These are phyloP conservation scores for Metarhizium album DNA, from an alignment of 2,329 filamentous ascomycete species.

Conservation along the genomic window DNA sequence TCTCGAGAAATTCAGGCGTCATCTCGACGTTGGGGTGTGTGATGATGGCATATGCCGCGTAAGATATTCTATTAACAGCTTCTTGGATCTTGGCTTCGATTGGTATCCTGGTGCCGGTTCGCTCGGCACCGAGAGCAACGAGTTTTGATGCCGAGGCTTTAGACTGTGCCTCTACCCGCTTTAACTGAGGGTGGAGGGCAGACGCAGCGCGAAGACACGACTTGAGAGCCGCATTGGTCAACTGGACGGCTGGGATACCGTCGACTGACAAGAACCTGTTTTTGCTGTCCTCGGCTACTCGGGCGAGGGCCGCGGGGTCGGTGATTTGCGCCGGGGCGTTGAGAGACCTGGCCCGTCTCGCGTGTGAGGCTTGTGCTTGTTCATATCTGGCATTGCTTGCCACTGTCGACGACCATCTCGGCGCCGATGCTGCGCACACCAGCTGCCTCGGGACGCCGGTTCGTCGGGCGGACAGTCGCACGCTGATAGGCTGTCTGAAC, in stretches of 20 bases:
- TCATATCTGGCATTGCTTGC: constrained; percentile 8
- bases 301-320: constrained; percentile 29
- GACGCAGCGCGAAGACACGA: constrained; percentile 34
- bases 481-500: constrained; percentile 14
- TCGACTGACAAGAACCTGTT: constrained; percentile 32
- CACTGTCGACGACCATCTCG: constrained; percentile 18
- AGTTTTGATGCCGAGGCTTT: constrained; percentile 43
- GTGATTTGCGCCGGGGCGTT: constrained; percentile 15
- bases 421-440: constrained; percentile 1
- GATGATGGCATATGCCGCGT: constrained; percentile 58
- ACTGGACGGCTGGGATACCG: constrained; percentile 32
- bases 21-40: constrained; percentile 71
- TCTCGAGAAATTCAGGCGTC: constrained; percentile 56
- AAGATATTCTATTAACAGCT: constrained; percentile 41
- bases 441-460: constrained; percentile 5
- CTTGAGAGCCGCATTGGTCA: constrained; percentile 32
- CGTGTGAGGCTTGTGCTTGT: neutral
- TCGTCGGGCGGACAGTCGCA: constrained; percentile 13
- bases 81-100: constrained; percentile 28
- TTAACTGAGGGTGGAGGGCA: constrained; percentile 30
- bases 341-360: neutral
- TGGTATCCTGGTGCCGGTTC: constrained; percentile 19
- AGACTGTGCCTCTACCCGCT: constrained; percentile 27
- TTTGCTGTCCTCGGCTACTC: constrained; percentile 30
- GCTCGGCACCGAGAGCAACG: constrained; percentile 32